Percentiles rank a stretch among this genome's conserved stretches.
Conservation (phyloP, 225 moss, liverwort and hornwort genomes). For the Marchantia polymorpha region DNA sequence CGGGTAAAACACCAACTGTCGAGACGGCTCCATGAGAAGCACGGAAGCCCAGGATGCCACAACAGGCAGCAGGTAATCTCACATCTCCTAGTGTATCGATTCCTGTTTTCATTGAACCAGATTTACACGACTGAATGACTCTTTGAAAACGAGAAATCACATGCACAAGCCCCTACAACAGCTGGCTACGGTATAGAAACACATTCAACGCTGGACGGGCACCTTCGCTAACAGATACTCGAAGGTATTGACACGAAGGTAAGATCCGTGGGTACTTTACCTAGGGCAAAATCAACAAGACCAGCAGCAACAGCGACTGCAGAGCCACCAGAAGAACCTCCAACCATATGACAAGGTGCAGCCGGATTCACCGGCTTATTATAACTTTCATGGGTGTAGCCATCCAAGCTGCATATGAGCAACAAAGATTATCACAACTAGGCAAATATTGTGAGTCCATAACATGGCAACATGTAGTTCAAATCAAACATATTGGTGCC, state of each 20-base stretch:
- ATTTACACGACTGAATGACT: neutral
- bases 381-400: conserved; percentile 62
- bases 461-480: neutral
- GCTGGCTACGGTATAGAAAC: too few species aligned
- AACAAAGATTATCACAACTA: neutral
- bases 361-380: conserved; percentile 78
- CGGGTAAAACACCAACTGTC: conserved; percentile 67
- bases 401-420: conserved; percentile 59
- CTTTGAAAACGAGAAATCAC: too few species aligned
- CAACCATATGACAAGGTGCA: conserved; percentile 56
- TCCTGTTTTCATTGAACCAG: conserved; percentile 36
- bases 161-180: too few species aligned
- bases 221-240: neutral
- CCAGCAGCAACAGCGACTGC: conserved; percentile 86
- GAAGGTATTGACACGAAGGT: neutral
- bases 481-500: too few species aligned
- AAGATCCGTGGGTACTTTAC: conserved; percentile 27
- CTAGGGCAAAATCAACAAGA: conserved; percentile 79
- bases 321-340: conserved; percentile 95
- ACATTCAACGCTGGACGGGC: too few species aligned
- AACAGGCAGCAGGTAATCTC: conserved; percentile 84
- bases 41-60: conserved; percentile 82
- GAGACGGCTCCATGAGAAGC: conserved; percentile 79
- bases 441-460: neutral
- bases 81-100: conserved; percentile 89